Conservation (phyloP, 106 monocot genomes). For the Narthecium ossifragum region DNA sequence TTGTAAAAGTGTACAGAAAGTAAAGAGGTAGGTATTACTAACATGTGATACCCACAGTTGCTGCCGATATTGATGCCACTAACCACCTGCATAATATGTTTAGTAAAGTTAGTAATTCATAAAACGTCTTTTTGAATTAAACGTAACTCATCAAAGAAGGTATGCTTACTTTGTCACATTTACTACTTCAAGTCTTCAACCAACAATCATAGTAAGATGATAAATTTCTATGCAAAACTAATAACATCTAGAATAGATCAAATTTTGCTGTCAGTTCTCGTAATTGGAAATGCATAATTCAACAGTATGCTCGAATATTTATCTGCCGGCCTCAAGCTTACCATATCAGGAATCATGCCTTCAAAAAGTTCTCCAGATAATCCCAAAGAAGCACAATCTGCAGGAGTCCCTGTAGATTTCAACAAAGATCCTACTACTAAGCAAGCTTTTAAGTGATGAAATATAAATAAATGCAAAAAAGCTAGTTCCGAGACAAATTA, state of each 20-base stretch:
- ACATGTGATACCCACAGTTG: conserved; percentile 94
- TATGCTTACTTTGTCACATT: no score
- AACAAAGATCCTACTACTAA: neutral
- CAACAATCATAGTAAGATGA: neutral
- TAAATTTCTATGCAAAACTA: neutral
- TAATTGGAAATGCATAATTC: neutral
- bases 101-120: conserved; percentile 15
- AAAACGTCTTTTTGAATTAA: no score
- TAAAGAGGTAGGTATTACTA: conserved; percentile 19
- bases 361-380: conserved; percentile 77
- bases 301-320: neutral
- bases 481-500: neutral
- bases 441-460: neutral
- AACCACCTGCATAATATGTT: conserved; percentile 56
- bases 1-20: no score
- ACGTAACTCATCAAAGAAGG: no score
- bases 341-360: conserved; percentile 81
- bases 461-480: conserved; percentile 3
- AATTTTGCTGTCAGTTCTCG: neutral
- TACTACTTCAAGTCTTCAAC: neutral
- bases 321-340: conserved; percentile 17
- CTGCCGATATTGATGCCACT: conserved; percentile 89
- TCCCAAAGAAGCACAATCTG: conserved; percentile 89
- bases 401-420: conserved; percentile 69
- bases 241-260: neutral